Conservation (phyloP, 2,329 filamentous ascomycete genomes). For the Hyphodiscus sp. region DNA sequence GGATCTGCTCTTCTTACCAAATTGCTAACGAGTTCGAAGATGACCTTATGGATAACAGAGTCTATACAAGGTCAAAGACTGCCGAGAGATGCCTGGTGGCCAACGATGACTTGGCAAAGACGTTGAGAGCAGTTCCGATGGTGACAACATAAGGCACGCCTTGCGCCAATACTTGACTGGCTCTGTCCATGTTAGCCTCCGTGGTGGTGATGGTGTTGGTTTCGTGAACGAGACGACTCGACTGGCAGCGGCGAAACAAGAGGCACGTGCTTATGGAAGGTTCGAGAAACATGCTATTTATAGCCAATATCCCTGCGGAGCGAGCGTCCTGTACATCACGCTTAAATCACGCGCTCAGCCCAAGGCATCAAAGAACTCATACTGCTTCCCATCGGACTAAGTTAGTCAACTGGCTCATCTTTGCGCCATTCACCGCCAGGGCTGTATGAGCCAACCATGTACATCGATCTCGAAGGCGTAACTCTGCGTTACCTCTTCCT, state of each 20-base stretch:
- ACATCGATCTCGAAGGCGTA: too few species aligned
- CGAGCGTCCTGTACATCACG: too few species aligned
- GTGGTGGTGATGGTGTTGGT: neutral
- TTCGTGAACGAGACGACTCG: neutral
- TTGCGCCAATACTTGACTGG: slow-evolving; percentile 1
- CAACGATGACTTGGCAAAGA: slow-evolving; percentile 15
- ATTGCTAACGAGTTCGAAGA: slow-evolving; percentile 17
- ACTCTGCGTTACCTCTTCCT: too few species aligned
- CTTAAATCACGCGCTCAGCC: too few species aligned
- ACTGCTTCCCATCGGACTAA: too few species aligned
- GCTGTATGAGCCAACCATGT: too few species aligned
- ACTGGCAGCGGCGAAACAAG: neutral
- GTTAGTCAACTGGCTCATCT: too few species aligned
- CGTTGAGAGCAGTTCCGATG: slow-evolving; percentile 10
- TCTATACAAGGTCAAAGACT: slow-evolving; percentile 9
- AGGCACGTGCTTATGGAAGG: neutral
- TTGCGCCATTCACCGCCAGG: too few species aligned
- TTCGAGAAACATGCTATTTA: neutral
- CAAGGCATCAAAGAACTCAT: too few species aligned
- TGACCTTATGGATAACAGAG: slow-evolving; percentile 16
- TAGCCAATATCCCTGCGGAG: too few species aligned
- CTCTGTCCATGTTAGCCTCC: neutral
- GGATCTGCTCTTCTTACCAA: slow-evolving; percentile 8
- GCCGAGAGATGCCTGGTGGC: slow-evolving; percentile 10
- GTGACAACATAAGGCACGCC: slow-evolving; percentile 4